Base-by-base conservation (phyloP, 805 yeast genomes). In the Candida nemodendra region DNA sequence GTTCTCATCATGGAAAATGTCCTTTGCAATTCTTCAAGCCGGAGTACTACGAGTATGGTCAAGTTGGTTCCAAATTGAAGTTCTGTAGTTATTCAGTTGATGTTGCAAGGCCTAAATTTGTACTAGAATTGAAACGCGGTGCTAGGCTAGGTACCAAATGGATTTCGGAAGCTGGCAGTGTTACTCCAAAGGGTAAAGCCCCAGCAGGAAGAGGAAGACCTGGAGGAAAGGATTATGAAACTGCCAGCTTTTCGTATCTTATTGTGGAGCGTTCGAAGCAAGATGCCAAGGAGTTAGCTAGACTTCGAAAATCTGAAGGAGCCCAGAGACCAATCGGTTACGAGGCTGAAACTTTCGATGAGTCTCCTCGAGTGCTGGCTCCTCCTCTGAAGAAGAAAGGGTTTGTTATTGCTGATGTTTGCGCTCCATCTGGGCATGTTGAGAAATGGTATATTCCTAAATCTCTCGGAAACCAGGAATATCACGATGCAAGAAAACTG, bases 371-470 rank as follows among this genome's bases (percentile, higher is more conserved):
- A 42, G 75, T 85, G 9, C 64, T 89, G 38, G 70, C 72, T 24
- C 74, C 72, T 15, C 98, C 98, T 2, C 48, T 73, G 53, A 87
- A 88, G 54, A 74, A 83, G 33, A 85, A 87, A 56, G 87, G 89
- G 3, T 95, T 89, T 63, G 93, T 91, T 13, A 67, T 78, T 17
- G 69, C 90, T 59, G 84, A 80, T 47, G 74, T 89, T 2, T 88
- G 96, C 67, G 78, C 87, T 0, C 76, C 90, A 0, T 72, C 81
- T 11, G 96, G 96, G 1, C 72, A 74, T 32, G 62, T 91, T 29
- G 97, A 91, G 62, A 79, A 81, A 42, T 89, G 97, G 96, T 81
- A 81, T 12, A 75, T 93, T 2, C 83, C 97, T 0, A 84, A 81
- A 57, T 79, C 95, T 14, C 70, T 76, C 38, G 84, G 87, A 5